Evolutionary conservation across 495 filamentous ascomycete species (phyloP), one percentile per base, ranked within the genome.

Genomic region (Aspergillus kassunensis): DNA sequence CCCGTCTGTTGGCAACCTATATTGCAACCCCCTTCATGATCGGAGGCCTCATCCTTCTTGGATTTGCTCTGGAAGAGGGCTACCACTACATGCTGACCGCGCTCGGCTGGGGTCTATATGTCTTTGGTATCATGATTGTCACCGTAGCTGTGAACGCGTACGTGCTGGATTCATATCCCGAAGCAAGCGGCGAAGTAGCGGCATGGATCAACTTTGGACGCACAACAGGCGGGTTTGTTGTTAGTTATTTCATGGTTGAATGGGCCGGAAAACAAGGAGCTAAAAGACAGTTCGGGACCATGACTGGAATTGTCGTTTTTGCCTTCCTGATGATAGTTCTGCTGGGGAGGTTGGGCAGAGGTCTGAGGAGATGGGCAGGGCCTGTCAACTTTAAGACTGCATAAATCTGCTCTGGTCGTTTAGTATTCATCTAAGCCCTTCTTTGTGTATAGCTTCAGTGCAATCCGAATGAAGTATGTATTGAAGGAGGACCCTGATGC

Each of bases 41-140:
- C 9, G 48, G 72, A 0, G 77, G 78, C 0, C 57, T 83, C 13
- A 68, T 84, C 10, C 60, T 84, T 2, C 63, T 84, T 27, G 81
- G 82, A 19, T 80, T 81, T 56, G 69, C 72, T 19, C 68, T 84
- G 1, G 69, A 80, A 47, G 61, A 73, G 24, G 57, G 53, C 3
- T 81, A 75, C 62, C 80, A 83, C 55, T 84, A 74, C 59, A 80
- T 83, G 72, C 70, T 73, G 8, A 68, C 74, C 4, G 69, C 75
- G 4, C 61, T 84, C n/a, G 73, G 65, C n/a, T 76, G 75, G 75
- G 82, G 73, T 4, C 58, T 78, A 2, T 80, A 81, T 47, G 74
- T 78, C 12, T 77, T 80, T 50, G 81, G 80, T 0, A 77, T 85
- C 59, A 85, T 89, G 77, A 76, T 87, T 59, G 75, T 78, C 10